These are phyloP conservation scores for Neofusicoccum ribis DNA, from an alignment of 2,329 filamentous ascomycete genomes.

Conservation along the genomic window DNA sequence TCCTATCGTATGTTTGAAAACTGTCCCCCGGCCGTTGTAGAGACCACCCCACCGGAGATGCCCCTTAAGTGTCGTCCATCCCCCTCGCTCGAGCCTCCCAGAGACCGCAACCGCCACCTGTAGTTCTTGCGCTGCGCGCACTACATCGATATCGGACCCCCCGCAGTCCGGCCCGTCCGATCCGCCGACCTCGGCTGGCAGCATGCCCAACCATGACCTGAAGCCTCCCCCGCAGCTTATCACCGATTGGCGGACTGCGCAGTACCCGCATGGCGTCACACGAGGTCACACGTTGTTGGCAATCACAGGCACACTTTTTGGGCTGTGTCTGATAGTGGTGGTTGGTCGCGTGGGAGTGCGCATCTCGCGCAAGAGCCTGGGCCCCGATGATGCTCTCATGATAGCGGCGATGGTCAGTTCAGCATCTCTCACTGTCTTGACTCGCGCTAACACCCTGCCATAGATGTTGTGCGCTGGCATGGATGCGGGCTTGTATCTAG, in stretches of 20 bases:
- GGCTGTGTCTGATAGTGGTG: background rate
- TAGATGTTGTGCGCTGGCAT: background rate
- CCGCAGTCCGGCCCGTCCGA: background rate
- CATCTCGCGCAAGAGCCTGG: background rate
- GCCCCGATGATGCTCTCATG: constrained; percentile 4
- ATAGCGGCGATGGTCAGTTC: background rate
- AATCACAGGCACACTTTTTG: background rate
- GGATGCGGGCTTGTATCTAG: background rate
- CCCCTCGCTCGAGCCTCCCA: background rate
- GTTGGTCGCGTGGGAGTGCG: background rate
- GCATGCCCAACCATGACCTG: background rate
- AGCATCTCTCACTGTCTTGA: background rate
- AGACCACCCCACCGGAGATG: background rate
- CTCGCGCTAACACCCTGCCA: background rate
- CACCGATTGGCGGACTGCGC: background rate
- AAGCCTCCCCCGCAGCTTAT: background rate
- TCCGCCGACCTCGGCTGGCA: background rate
- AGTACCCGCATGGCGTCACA: background rate
- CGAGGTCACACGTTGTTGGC: background rate
- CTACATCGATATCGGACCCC: background rate
- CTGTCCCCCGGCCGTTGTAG: background rate
- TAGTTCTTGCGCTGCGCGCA: background rate
- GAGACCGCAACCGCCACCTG: background rate
- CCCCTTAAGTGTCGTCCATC: background rate
- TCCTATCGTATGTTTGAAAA: background rate